These are phyloP conservation scores for Lactarius pseudohatsudake DNA, from an alignment of 768 basidiomycete species.

Conservation along the genomic window DNA sequence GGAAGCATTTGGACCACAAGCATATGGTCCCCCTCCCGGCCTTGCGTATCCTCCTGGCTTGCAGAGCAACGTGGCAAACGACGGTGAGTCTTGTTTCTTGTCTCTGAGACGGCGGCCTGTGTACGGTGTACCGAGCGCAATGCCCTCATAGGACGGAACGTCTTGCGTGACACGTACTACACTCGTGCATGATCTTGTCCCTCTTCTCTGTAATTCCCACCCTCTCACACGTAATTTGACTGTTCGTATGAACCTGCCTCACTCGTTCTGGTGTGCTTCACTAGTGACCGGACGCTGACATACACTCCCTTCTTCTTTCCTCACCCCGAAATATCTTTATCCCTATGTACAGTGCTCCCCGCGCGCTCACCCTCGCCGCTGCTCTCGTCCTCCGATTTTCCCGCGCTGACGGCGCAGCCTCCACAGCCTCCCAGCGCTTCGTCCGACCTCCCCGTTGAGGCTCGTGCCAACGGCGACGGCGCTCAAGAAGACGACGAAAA, in stretches of 20 bases:
- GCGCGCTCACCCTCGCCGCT: constrained; percentile 39
- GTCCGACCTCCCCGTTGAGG: constrained; percentile 29
- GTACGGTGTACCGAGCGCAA: constrained; percentile 22
- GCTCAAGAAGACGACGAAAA: constrained; percentile 45
- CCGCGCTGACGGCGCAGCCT: constrained; percentile 54
- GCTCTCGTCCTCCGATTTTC: constrained; percentile 73
- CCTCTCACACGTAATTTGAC: neutral
- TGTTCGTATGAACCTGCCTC: neutral
- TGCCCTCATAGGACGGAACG: constrained; percentile 19
- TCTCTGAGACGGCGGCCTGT: constrained; percentile 5
- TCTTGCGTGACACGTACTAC: constrained; percentile 9
- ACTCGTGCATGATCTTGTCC: constrained; percentile 5
- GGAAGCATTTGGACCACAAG: constrained; percentile 20
- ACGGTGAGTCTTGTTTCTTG: constrained; percentile 22
- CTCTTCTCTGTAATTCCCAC: neutral
- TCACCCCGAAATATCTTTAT: constrained; percentile 34
- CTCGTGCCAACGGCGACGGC: constrained; percentile 36
- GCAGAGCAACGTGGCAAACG: constrained; percentile 31
- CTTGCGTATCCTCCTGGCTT: constrained; percentile 45
- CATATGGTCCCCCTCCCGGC: constrained; percentile 64
- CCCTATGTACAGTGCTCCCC: constrained; percentile 27
- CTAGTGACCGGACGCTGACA: constrained; percentile 27
- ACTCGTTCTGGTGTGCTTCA: constrained; percentile 27
- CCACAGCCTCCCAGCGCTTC: constrained; percentile 36
- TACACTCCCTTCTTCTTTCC: constrained; percentile 24